Conservation (phyloP, 2,329 filamentous ascomycete genomes). For the Escovopsis sp. region DNA sequence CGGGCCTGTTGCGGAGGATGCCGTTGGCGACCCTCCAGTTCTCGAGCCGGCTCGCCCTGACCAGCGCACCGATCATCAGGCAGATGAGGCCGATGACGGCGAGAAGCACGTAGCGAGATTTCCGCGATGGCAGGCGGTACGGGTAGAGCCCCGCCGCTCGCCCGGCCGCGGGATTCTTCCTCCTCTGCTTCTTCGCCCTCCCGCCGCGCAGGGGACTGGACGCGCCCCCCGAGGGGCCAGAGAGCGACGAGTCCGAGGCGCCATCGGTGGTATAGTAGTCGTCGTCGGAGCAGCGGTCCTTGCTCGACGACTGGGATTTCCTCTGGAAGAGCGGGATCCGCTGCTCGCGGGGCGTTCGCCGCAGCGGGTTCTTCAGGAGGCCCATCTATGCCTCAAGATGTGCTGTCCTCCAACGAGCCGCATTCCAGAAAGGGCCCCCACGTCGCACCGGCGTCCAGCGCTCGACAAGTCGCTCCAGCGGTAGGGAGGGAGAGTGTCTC, state of each 20-base stretch:
- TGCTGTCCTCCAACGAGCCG: no score
- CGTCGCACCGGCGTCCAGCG: no score
- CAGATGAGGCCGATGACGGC: conserved; percentile 54
- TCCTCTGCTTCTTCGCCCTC: conserved; percentile 19
- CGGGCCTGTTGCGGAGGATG: conserved; percentile 26
- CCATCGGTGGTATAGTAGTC: conserved; percentile 33
- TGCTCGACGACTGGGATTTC: conserved; percentile 21
- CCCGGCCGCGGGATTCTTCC: conserved; percentile 8
- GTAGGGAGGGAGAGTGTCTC: no score
- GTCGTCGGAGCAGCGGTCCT: conserved; percentile 38
- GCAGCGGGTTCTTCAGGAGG: conserved; percentile 31
- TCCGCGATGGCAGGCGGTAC: conserved; percentile 55
- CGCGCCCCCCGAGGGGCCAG: conserved; percentile 36
- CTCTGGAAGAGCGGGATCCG: conserved; percentile 39
- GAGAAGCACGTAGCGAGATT: conserved; percentile 66
- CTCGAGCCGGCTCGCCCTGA: conserved; percentile 58
- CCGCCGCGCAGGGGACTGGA: conserved; percentile 29
- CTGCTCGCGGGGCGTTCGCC: conserved; percentile 25
- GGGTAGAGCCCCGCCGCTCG: conserved; percentile 15
- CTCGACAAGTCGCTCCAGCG: no score
- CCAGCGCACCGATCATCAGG: conserved; percentile 62
- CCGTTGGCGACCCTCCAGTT: conserved; percentile 47
- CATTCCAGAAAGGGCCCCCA: no score
- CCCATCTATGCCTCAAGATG: conserved; percentile 27
- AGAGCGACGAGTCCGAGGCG: conserved; percentile 27